Evolutionary conservation across 2,329 filamentous ascomycete genomes (phyloP), one percentile per base, ranked within the genome.

Genomic region (Trichoderma sp.): DNA sequence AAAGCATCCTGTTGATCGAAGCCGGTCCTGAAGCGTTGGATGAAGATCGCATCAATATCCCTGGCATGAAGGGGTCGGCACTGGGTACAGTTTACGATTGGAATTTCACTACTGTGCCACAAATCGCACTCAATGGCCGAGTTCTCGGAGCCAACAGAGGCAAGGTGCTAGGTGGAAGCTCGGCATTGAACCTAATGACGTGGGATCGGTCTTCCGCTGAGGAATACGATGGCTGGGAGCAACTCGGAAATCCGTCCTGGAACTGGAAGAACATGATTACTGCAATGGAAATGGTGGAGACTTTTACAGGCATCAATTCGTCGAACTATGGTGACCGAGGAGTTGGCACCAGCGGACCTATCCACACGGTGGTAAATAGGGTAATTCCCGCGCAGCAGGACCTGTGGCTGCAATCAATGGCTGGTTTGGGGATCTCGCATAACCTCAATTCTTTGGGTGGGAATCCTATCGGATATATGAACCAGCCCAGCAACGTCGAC

Each of bases 161-260:
- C 19, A 72, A 72, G 14, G 53, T 70, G 6, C 70, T 75, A 0
- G 76, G 75, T 4, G 76, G 75, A 21, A 75, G 72, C 1, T 75
- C 75, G 21, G 75, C 73, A 5, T 60, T 60, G 35, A 60, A 60
- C 57, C 29, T 60, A 16, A 60, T 60, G 57, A 60, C 57, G 3
- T 60, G 57, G 57, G 57, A 72, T 10, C 56, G 71, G 3, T 59
- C 72, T 4, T 71, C 75, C 2, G 70, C 72, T 27, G 67, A 70
- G 21, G 72, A 71, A 33, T 68, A 77, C 27, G 75, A 77, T 52
- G 73, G 73, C 1, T 78, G 77, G 70, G 72, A 62, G 13, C 68
- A 70, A 24, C 71, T 78, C 2, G 76, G 76, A 5, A 78, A 78
- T 58, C 68, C 68, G 1, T 75, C 74, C 5, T 78, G 77, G 76